Base-by-base conservation (phyloP, 2,329 filamentous ascomycete species). In the Microsporum audouinii region DNA sequence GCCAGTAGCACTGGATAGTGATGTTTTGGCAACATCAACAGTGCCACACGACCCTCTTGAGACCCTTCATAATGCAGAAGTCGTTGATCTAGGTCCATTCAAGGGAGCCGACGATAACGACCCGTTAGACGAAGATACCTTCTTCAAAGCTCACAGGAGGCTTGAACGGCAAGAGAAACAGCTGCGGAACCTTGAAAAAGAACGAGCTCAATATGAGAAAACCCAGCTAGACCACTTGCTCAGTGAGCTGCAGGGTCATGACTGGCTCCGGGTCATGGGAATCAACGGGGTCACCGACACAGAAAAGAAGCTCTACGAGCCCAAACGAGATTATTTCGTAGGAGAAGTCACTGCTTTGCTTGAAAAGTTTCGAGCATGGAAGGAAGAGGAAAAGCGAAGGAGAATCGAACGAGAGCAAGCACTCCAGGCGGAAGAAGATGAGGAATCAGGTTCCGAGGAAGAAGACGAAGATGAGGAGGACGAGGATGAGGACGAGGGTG, bases 211-310 rank as follows among this genome's bases (percentile, higher is more conserved):
- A 75, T 84, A 87, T 69, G 83, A 87, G 66, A 85, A 86, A 66
- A 79, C 82, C 55, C 82, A 86, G 66, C 73, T 87, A n/a, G 84
- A 87, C 63, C 78, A 83, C 5, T 75, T 87, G 14, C 80, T 96
- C 5, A 90, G 94, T 60, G 90, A 90, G 17, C 80, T 99, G 0
- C 88, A 90, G 71, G 89, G 92, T 1, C 89, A 88, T 62, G 94
- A 97, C 73, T 99, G 94, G 94, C 79, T 96, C 61, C 86, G 88
- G 63, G 83, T 91, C 2, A 91, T 99, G 85, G 94, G 92, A 31
- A 87, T 97, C 38, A 92, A 85, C 65, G 89, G 82, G 41, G 77
- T 95, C 41, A 95, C 90, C 0, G 91, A 96, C 69, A 85, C 84
- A 27, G 89, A 89, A 69, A 92, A 89, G 75, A 94, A 88, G 72